Evolutionary conservation across 768 basidiomycete genomes (phyloP), one percentile per base, ranked within the genome.

Genomic region (Macrocybe gigantea): DNA sequence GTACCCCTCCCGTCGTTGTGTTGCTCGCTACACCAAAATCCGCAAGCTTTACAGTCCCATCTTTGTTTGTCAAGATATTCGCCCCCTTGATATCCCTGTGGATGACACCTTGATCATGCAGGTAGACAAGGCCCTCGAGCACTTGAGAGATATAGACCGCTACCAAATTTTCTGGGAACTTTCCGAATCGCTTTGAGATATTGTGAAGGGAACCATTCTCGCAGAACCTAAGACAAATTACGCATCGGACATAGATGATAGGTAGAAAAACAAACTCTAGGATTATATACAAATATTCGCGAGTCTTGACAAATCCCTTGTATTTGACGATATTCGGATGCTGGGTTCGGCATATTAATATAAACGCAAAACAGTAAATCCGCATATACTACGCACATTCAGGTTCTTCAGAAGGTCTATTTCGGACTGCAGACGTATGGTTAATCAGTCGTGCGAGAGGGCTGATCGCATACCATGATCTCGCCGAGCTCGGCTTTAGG

Each of bases 31-130:
- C 96, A 44, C 96, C 96, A 60, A 99, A 99, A 67, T 99, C 96
- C 9, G 96, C 96, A n/a, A 99, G 77, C 66, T 98, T 99, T 50
- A 99, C 94, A 14, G 85, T 88, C 6, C 96, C 96, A 69, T 97
- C 95, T 69, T 99, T 99, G 64, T 96, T 97, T 13, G 96, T 97
- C 39, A 99, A 74, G 60, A 99, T 96, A 55, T 99, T 99, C 10
- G 96, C 95, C 33, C 96, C 96, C 64, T 99, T 99, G 72, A 99
- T 98, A 59, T 99, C 96, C 32, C 96, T 79, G 64, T 99, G 96
- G 57, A 99, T 97, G 52, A 99, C 96, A 73, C 96, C 96, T 71
- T 98, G 95, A 56, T 98, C 95, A 61, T 99, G 96, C 13, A 99
- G 82, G 63, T 99, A 99, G 41, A 94, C 85, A 33, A 99, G 76